Evolutionary conservation across 106 monocot species (phyloP), one percentile per base, ranked within the genome.

Genomic region (Allium sativum): DNA sequence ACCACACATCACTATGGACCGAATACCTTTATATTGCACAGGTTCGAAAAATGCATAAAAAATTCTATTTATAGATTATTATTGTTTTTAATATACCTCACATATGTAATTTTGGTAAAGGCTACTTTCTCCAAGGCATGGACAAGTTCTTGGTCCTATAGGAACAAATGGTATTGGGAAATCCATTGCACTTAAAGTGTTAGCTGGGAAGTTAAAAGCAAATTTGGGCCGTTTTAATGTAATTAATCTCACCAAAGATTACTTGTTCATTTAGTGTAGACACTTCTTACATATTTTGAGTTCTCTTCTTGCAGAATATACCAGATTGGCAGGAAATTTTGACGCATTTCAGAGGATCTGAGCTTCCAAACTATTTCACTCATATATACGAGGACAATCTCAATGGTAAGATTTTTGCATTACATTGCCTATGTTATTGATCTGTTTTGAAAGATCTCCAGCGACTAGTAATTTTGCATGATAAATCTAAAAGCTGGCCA

Each of bases 141-240:
- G 98, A 14, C 92, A 99, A 75, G 98, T 99, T 58, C 68, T 99
- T 41, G 98, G 98, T 12, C 65, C 88, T 44, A 92, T 99, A 44
- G 98, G 98, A 63, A 92, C 92, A 58, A 99, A 99, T 80, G 98
- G 98, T 63, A 99, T 99, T 59, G 98, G 92, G 21, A 99, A 99
- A 66, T 99, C 98, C 14, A 99, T 92, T 68, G 98, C 98, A 13
- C 88, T 99, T 44, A 92, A 99, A 76, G 92, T 99, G 1, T 59
- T 99, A 67, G 92, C 98, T 70, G 98, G 98, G 52, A 99, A 92
- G 63, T 55, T 99, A 74, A 99, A 99, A 43, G 92, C 98, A 21
- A 99, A 99, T 64, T 80, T 99, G 80, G 98, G 98, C 45, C 76
- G 92, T 69, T 99, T 88, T 71, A 99, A 73, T 59, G 98, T 99